Evolutionary conservation across 495 filamentous ascomycete species (phyloP).

Genomic region (Apodospora peruviana): DNA sequence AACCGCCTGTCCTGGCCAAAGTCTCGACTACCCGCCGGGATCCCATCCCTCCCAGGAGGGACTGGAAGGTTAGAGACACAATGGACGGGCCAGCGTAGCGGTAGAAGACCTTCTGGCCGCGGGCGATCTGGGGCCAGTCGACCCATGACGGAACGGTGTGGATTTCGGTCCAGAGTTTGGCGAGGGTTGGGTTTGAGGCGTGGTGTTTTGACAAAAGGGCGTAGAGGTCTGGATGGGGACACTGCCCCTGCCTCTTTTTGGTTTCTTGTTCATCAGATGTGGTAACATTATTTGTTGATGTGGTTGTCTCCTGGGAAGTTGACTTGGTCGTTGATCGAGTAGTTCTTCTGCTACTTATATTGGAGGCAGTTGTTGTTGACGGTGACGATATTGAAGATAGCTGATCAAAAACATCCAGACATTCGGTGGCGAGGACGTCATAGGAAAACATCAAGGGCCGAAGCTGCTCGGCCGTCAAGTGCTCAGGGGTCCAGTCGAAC

Average conservation of each 20-base stretch:
- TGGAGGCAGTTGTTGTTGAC: neutral
- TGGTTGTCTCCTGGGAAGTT: neutral
- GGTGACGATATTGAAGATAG: neutral
- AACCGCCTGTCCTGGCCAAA: slow-evolving; percentile 72
- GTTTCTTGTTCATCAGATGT: too few relatives aligned
- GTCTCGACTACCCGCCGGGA: slow-evolving; percentile 65
- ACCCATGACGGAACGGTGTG: slow-evolving; percentile 74
- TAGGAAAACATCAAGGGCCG: slow-evolving; percentile 57
- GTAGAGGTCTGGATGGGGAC: slow-evolving; percentile 50
- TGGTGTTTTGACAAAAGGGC: slow-evolving; percentile 53
- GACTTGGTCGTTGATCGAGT: neutral
- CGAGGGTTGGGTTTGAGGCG: slow-evolving; percentile 49
- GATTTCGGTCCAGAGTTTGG: slow-evolving; percentile 60
- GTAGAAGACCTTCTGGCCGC: slow-evolving; percentile 65
- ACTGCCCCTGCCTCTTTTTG: too few relatives aligned
- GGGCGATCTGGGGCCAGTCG: slow-evolving; percentile 70
- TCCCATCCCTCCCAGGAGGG: slow-evolving; percentile 61
- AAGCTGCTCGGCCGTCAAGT: slow-evolving; percentile 57
- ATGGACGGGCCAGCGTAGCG: slow-evolving; percentile 65
- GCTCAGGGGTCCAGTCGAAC: slow-evolving; percentile 64
- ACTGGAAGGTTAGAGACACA: slow-evolving; percentile 57
- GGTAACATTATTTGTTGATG: too few relatives aligned
- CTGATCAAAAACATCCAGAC: slow-evolving; percentile 36
- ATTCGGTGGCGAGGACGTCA: slow-evolving; percentile 63
- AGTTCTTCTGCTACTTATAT: too few relatives aligned